A percentile compares a stretch with the other conserved stretches of the same genome.
These are phyloP conservation scores for Vitis riparia DNA, from an alignment of 164 flowering plant genomes.

Conservation along the genomic window DNA sequence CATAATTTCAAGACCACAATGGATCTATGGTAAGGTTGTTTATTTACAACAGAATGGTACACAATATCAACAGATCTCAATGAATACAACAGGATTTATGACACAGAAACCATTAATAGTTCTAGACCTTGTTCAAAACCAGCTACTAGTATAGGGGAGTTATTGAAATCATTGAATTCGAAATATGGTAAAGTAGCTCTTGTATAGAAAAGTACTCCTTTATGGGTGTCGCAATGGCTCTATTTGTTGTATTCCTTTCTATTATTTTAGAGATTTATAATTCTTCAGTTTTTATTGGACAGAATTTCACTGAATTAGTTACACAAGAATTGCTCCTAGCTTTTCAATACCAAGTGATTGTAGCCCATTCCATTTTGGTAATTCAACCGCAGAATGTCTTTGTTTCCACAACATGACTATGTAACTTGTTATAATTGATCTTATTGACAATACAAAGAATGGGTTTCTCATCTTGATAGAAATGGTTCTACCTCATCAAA, in stretches of 20 bases:
- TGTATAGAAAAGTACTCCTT: not conserved
- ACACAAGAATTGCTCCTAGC: not conserved
- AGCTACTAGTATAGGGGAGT: not conserved
- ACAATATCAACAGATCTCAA: no score
- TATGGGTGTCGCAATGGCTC: conserved; percentile 13
- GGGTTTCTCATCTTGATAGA: no score
- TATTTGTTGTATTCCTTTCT: conserved; percentile 11
- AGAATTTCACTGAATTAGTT: conserved; percentile 9
- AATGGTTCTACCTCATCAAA: no score
- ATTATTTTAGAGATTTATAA: conserved; percentile 18
- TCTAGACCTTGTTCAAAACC: no score
- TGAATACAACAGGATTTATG: no score
- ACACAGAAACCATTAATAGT: no score
- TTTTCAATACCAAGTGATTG: no score
- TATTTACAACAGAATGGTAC: no score
- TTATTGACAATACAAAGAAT: not conserved
- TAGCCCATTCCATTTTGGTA: not conserved
- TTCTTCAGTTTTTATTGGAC: conserved; percentile 8
- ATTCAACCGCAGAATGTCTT: not conserved
- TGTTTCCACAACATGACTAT: no score
- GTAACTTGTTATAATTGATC: conserved; percentile 7
- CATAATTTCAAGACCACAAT: no score
- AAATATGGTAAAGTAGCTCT: no score
- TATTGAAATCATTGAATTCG: conserved; percentile 5
- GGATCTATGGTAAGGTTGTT: no score